Evolutionary conservation across 2,329 filamentous ascomycete species (phyloP).

Genomic region (Conoideocrella luteorostrata): DNA sequence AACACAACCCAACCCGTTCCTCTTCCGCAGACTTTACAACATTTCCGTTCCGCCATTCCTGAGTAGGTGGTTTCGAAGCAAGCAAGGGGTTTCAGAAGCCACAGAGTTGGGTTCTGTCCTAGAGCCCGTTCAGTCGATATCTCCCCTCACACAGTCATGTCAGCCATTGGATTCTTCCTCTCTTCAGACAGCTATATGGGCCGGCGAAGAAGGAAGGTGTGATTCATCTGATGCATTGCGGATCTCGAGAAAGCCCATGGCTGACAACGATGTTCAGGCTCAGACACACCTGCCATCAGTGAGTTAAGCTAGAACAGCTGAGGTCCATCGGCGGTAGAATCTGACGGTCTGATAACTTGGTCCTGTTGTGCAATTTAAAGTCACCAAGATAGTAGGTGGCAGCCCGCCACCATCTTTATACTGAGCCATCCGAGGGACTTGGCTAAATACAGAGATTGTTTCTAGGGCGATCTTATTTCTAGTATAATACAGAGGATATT

Average conservation of each 20-base stretch:
- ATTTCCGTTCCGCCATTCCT: conserved; percentile 17
- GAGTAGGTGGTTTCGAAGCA: conserved; percentile 13
- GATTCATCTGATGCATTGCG: neutral
- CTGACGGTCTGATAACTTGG: too few relatives aligned
- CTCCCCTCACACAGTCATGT: neutral
- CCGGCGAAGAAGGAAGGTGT: conserved; percentile 13
- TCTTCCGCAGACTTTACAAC: conserved; percentile 26
- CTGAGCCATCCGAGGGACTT: too few relatives aligned
- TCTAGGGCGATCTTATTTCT: too few relatives aligned
- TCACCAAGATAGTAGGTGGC: too few relatives aligned
- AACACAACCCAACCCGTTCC: conserved; percentile 23
- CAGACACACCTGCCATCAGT: conserved; percentile 5
- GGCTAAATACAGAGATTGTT: too few relatives aligned
- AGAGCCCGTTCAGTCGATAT: neutral
- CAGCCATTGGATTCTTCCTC: conserved; percentile 8
- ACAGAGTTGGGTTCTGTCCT: neutral
- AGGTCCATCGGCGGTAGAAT: too few relatives aligned
- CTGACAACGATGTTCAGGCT: neutral
- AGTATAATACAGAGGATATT: too few relatives aligned
- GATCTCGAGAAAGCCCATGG: neutral
- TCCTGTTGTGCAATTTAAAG: too few relatives aligned
- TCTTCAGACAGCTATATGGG: conserved; percentile 23
- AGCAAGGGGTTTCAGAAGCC: neutral
- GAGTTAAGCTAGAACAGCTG: neutral
- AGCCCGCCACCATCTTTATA: too few relatives aligned